phyloP scores from a whole-genome alignment of 106 monocot genomes.

The Narthecium ossifragum region DNA sequence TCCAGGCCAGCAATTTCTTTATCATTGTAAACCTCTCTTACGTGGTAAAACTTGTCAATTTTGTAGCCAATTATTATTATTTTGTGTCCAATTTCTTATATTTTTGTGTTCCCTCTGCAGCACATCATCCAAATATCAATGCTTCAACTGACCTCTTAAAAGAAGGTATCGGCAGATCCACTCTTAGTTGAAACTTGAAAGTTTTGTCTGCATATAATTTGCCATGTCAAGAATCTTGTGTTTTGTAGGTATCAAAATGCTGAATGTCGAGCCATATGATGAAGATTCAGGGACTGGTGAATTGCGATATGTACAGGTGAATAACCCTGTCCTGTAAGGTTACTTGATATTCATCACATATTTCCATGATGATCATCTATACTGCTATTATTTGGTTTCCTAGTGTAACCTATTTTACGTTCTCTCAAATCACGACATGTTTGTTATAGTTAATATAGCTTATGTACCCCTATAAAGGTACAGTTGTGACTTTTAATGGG shows the following conservation, averaged over 20 bases:
- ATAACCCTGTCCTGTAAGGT: background rate
- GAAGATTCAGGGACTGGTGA: conserved; percentile 86
- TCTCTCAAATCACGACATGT: too few species aligned
- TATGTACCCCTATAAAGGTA: too few species aligned
- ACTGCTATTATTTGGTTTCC: too few species aligned
- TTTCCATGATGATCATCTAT: too few species aligned
- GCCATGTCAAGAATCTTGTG: background rate
- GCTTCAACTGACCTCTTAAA: conserved; percentile 63
- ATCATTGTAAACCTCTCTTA: too few species aligned
- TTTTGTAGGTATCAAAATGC: conserved; percentile 52
- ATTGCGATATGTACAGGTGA: conserved; percentile 93
- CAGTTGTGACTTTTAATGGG: too few species aligned
- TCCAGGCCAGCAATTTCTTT: too few species aligned
- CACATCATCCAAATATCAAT: conserved; percentile 95
- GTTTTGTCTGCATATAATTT: background rate
- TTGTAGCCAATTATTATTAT: background rate
- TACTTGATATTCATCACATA: too few species aligned
- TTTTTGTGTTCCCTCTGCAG: conserved; percentile 34
- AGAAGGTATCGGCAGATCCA: conserved; percentile 43
- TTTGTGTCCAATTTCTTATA: background rate
- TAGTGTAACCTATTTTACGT: too few species aligned
- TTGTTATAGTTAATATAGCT: too few species aligned
- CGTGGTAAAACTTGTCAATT: background rate
- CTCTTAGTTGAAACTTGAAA: background rate
- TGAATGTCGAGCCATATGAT: conserved; percentile 73